A percentile compares a stretch with the other conserved stretches of the same genome.
Conservation (phyloP, 805 yeast species). For the Pichia scutulata region DNA sequence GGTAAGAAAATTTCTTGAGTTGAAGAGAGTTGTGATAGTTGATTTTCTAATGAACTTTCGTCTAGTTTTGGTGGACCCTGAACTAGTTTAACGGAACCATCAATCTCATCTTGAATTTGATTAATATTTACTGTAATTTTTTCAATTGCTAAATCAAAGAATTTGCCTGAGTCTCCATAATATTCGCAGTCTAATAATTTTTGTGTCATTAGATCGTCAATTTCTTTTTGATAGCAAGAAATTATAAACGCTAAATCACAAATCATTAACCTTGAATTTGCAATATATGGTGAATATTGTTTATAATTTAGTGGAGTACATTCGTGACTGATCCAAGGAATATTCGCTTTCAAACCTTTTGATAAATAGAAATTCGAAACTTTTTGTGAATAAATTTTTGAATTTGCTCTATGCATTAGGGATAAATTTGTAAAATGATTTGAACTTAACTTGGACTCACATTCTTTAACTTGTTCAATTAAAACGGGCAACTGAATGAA, state of each 20-base stretch:
- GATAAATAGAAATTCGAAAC: constrained; percentile 21
- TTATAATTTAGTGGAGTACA: constrained; percentile 17
- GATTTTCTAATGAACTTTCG: constrained; percentile 10
- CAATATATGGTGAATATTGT: constrained; percentile 25
- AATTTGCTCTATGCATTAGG: constrained; percentile 48
- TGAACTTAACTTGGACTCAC: constrained; percentile 43
- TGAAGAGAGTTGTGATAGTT: neutral
- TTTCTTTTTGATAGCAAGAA: constrained; percentile 53
- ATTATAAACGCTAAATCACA: constrained; percentile 51
- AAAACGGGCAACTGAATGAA: constrained; percentile 62
- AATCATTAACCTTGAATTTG: constrained; percentile 61
- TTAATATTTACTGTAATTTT: constrained; percentile 44
- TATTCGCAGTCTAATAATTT: constrained; percentile 49
- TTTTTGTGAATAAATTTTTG: constrained; percentile 28
- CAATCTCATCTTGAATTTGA: constrained; percentile 29
- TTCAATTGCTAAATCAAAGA: constrained; percentile 45
- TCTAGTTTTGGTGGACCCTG: constrained; percentile 25
- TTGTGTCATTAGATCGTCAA: constrained; percentile 41
- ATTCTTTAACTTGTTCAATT: constrained; percentile 39
- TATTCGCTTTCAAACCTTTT: constrained; percentile 29
- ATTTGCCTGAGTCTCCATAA: constrained; percentile 54
- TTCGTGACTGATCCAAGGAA: constrained; percentile 44
- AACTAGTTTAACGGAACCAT: constrained; percentile 1
- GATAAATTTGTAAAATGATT: constrained; percentile 50
- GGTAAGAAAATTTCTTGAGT: constrained; percentile 4